Evolutionary conservation across 2,329 filamentous ascomycete species (phyloP), one percentile per base, ranked within the genome.

Genomic region (Ophiognomonia clavigignenti-juglandacearum): DNA sequence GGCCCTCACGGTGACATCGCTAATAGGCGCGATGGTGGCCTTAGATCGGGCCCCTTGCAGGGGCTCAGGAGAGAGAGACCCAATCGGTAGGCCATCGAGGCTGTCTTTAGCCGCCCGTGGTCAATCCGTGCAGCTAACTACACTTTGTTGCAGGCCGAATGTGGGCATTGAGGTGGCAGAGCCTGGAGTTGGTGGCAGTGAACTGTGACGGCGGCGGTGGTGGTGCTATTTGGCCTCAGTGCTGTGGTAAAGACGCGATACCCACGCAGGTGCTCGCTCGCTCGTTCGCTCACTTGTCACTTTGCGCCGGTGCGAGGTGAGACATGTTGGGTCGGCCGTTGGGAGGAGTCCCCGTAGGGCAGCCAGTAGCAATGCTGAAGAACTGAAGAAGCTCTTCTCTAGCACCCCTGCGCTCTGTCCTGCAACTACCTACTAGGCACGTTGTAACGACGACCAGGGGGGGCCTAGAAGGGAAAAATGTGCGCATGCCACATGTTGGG

Each of bases 11-110:
- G 29, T 45, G 45, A 32, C 19, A 31, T 47, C 32, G 26, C 32
- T 22, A 23, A 24, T 38, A 47, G 45, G 45, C 46, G 29, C 46
- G 40, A 48, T 43, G 14, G 31, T 38, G 24, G 39, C 24, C 29
- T 44, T 32, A 39, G 22, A 43, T 44, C 36, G 16, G 36, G 36
- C 22, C 40, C 35, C 36, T 29, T n/a, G n/a, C n/a, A n/a, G 36
- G 29, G 24, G 34, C 46, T 38, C 34, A 19, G 32, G 14, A 36
- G 23, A 36, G 14, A 24, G 16, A 22, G n/a, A n/a, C 23, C 46
- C 40, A 39, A 48, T 44, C 41, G 40, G 22, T 22, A 5, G 27
- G 27, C 19, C 24, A 27, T 19, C 18, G 14, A 39, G 41, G 42
- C 41, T 31, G 10, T 24, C 8, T 31, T 35, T 45, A 48, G 41